These are phyloP conservation scores for Oryza glumipatula DNA, from an alignment of 176 grass and related monocot genomes.

Conservation along the genomic window DNA sequence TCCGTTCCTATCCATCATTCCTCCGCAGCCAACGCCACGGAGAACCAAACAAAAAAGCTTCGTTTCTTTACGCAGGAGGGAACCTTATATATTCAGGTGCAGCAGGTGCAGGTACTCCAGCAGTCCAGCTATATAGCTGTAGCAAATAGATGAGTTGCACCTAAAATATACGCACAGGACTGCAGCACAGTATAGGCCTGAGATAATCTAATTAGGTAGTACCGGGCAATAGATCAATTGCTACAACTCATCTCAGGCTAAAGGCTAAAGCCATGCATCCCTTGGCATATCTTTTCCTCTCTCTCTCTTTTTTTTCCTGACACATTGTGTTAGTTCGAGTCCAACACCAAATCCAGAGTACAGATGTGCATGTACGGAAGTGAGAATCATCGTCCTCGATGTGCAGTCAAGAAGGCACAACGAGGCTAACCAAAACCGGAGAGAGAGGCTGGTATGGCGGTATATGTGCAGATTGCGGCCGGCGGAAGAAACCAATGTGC, in stretches of 20 bases:
- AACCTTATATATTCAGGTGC: not conserved
- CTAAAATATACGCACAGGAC: not conserved
- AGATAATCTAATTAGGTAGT: not conserved
- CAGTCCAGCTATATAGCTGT: not conserved
- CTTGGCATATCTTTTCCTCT: not conserved
- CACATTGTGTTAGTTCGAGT: not conserved
- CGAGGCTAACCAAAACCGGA: not conserved
- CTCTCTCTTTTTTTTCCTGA: not conserved
- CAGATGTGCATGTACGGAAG: not conserved
- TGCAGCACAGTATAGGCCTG: not conserved
- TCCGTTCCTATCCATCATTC: not conserved
- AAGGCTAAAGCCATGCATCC: not conserved
- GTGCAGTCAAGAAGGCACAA: not conserved
- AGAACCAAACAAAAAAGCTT: not conserved
- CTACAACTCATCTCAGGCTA: not conserved
- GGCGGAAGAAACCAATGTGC: conserved; percentile 30
- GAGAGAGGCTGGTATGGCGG: not conserved
- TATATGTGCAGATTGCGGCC: not conserved
- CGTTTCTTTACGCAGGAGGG: not conserved
- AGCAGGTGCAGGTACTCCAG: not conserved
- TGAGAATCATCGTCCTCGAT: conserved; percentile 1
- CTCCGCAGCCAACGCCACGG: not conserved
- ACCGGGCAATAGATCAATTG: not conserved
- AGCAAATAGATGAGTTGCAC: not conserved
- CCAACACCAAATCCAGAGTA: not conserved